Conservation (phyloP, 768 basidiomycete species). For the Dacryopinax primogenitus region DNA sequence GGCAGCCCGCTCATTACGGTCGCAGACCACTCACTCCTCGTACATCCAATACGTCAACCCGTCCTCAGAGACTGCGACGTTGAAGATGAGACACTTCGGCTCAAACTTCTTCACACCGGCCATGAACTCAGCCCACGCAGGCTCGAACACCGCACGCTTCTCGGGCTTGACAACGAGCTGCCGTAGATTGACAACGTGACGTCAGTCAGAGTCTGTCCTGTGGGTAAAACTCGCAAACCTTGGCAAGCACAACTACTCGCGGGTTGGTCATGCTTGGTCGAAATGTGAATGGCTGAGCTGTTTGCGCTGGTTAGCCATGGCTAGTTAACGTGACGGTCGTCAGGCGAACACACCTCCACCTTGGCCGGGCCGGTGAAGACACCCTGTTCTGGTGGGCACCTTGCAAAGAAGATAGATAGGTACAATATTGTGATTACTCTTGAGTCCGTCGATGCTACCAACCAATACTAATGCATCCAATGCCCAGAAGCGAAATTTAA, state of each 20-base stretch:
- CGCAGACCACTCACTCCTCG: constrained; percentile 6
- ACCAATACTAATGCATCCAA: too few relatives aligned
- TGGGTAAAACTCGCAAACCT: background rate
- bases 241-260: constrained; percentile 2
- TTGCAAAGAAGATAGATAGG: background rate
- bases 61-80: background rate
- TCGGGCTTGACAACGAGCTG: background rate
- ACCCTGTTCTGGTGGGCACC: too few relatives aligned
- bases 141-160: background rate
- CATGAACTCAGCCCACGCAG: background rate
- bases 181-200: background rate
- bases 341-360: background rate
- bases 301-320: background rate
- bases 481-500: background rate
- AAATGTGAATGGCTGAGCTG: background rate
- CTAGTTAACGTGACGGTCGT: too few relatives aligned
- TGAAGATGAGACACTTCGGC: background rate
- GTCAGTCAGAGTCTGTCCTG: too few relatives aligned
- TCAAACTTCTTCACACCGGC: background rate
- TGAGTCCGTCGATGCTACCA: background rate
- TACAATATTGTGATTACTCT: background rate
- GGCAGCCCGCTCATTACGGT: background rate
- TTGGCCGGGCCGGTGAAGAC: too few relatives aligned
- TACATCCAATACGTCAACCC: background rate
- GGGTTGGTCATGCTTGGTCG: background rate